Evolutionary conservation across 345 rosid genomes (phyloP).

Genomic region (Bruguiera gymnorhiza): DNA sequence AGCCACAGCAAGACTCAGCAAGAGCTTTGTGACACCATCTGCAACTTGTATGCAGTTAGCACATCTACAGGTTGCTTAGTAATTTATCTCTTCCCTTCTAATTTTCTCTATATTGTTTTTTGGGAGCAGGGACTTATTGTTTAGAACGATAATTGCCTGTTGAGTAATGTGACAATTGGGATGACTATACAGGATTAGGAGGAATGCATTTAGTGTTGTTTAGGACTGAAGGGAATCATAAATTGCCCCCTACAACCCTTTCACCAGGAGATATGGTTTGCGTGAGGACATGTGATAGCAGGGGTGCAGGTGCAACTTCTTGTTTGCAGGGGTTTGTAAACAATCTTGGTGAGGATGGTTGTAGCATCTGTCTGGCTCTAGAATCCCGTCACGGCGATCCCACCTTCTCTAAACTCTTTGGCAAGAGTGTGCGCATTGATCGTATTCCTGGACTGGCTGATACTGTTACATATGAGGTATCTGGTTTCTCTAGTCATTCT

Average conservation of each 20-base stretch:
- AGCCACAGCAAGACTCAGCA: slow-evolving; percentile 90
- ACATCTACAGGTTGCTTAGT: slow-evolving; percentile 65
- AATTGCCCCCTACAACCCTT: slow-evolving; percentile 86
- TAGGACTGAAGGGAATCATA: slow-evolving; percentile 76
- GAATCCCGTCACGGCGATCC: slow-evolving; percentile 98
- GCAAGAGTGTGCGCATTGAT: slow-evolving; percentile 85
- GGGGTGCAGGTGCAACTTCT: slow-evolving; percentile 86
- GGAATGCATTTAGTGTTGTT: slow-evolving; percentile 93
- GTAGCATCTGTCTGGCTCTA: slow-evolving; percentile 84
- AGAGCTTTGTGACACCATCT: slow-evolving; percentile 94
- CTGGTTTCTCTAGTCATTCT: slow-evolving; percentile 6
- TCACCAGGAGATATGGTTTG: slow-evolving; percentile 99
- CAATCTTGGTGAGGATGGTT: slow-evolving; percentile 90
- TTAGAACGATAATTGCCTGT: not conserved
- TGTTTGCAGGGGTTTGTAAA: slow-evolving; percentile 91
- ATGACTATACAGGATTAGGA: slow-evolving; percentile 64
- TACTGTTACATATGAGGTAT: slow-evolving; percentile 91
- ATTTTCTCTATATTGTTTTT: slow-evolving; percentile 11
- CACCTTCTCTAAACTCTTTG: slow-evolving; percentile 90
- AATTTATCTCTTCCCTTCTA: slow-evolving; percentile 12
- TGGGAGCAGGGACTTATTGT: slow-evolving; percentile 1
- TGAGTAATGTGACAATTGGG: slow-evolving; percentile 17
- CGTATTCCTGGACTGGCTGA: slow-evolving; percentile 92
- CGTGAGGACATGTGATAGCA: slow-evolving; percentile 76
- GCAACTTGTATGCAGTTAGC: slow-evolving; percentile 83